These are phyloP conservation scores for Myrica gale DNA, from an alignment of 306 rosid genomes.

Conservation along the genomic window DNA sequence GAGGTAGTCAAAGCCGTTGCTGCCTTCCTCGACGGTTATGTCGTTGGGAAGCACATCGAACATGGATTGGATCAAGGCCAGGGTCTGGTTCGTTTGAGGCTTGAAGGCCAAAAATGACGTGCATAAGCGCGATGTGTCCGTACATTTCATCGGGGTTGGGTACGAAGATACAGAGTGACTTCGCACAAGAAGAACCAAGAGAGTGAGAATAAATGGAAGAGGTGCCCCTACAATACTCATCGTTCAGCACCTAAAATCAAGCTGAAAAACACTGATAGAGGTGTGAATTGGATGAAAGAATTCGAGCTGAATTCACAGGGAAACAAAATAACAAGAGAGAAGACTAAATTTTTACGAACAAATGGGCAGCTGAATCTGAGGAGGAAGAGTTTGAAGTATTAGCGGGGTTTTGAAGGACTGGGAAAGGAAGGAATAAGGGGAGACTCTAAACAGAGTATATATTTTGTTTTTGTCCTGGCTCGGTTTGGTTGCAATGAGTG, in stretches of 20 bases:
- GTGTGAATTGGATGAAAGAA: background rate
- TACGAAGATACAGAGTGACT: slow-evolving; percentile 34
- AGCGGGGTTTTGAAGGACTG: slow-evolving; percentile 35
- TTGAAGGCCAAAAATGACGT: slow-evolving; percentile 83
- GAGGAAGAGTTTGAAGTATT: slow-evolving; percentile 25
- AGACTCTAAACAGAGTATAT: slow-evolving; percentile 51
- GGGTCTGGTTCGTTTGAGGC: slow-evolving; percentile 56
- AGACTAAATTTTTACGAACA: background rate
- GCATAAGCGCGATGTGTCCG: slow-evolving; percentile 73
- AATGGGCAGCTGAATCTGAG: background rate
- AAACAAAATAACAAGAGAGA: background rate
- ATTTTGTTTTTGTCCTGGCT: slow-evolving; percentile 3
- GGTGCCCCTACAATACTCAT: slow-evolving; percentile 43
- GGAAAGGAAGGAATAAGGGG: slow-evolving; percentile 45
- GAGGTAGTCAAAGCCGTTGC: slow-evolving; percentile 55
- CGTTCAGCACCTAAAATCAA: background rate
- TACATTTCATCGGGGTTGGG: slow-evolving; percentile 64
- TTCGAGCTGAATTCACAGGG: background rate
- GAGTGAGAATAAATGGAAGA: slow-evolving; percentile 31
- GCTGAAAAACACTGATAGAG: background rate
- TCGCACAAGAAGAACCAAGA: slow-evolving; percentile 29
- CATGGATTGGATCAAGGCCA: slow-evolving; percentile 70
- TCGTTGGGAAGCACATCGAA: slow-evolving; percentile 80
- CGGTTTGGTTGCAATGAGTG: background rate
- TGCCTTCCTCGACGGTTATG: slow-evolving; percentile 60